Evolutionary conservation across 1,284 basidiomycete species (phyloP).

Genomic region (Amylostereum chailletii): DNA sequence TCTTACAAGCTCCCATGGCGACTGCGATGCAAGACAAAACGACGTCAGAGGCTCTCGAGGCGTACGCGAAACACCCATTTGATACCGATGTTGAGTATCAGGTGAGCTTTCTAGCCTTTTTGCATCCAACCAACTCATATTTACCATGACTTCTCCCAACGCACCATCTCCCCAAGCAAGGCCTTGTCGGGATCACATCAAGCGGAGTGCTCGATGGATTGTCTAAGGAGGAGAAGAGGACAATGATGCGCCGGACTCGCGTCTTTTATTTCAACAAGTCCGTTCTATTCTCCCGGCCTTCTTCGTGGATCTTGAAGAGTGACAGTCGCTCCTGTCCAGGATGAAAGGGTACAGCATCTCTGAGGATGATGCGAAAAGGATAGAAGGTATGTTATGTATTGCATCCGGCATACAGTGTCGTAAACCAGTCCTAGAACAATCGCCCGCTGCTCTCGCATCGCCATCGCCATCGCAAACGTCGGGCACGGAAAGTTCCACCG

Average conservation of each 20-base stretch:
- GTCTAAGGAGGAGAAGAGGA: conserved; percentile 32
- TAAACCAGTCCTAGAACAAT: neutral
- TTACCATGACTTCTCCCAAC: neutral
- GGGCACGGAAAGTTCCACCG: neutral
- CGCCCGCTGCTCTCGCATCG: too few relatives aligned
- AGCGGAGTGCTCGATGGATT: conserved; percentile 29
- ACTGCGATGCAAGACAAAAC: too few relatives aligned
- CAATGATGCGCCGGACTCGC: conserved; percentile 41
- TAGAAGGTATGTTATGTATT: conserved; percentile 6
- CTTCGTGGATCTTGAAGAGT: neutral
- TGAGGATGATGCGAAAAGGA: conserved; percentile 15
- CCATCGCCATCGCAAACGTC: too few relatives aligned
- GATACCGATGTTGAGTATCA: conserved; percentile 48
- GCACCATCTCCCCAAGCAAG: conserved; percentile 39
- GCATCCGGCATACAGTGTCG: neutral
- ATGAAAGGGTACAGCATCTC: conserved; percentile 15
- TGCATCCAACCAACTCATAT: neutral
- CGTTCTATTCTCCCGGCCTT: neutral
- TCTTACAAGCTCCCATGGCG: too few relatives aligned
- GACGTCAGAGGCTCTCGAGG: neutral
- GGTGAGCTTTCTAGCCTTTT: conserved; percentile 26
- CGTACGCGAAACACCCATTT: conserved; percentile 40
- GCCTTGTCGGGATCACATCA: conserved; percentile 46
- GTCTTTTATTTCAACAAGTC: conserved; percentile 72
- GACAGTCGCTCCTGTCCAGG: conserved; percentile 7